Percentiles rank a stretch among this genome's conserved stretches.
These are phyloP conservation scores for Fusarium burgessii DNA, from an alignment of 2,329 filamentous ascomycete genomes.

Conservation along the genomic window DNA sequence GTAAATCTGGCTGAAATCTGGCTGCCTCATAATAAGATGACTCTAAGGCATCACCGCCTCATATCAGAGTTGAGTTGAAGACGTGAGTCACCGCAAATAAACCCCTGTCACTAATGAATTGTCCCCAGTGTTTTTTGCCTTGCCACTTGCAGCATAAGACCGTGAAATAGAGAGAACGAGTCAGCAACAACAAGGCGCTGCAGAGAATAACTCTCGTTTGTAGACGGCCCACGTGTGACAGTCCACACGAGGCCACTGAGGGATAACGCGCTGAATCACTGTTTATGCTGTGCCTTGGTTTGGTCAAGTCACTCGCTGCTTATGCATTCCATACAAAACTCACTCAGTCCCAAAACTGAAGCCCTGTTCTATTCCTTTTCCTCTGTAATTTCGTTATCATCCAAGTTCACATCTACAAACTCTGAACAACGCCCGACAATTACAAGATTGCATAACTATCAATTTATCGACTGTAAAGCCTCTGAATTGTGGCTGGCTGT, in stretches of 20 bases:
- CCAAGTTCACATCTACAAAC: neutral
- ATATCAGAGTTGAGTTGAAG: slow-evolving; percentile 12
- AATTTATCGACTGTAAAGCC: neutral
- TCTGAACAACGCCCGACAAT: neutral
- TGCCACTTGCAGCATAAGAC: slow-evolving; percentile 29
- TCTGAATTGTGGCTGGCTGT: slow-evolving; percentile 7
- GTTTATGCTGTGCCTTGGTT: slow-evolving; percentile 26
- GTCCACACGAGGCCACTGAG: slow-evolving; percentile 29
- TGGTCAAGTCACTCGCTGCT: slow-evolving; percentile 23
- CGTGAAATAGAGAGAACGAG: slow-evolving; percentile 23
- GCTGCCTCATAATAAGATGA: slow-evolving; percentile 20
- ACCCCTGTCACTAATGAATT: slow-evolving; percentile 24
- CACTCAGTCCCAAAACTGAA: neutral
- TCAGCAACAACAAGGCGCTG: slow-evolving; percentile 25
- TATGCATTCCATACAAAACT: slow-evolving; percentile 29
- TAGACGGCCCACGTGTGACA: slow-evolving; percentile 33
- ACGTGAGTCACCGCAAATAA: slow-evolving; percentile 35
- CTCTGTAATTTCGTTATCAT: slow-evolving; percentile 4
- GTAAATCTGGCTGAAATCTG: slow-evolving; percentile 5
- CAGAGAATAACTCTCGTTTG: slow-evolving; percentile 6
- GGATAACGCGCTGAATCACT: slow-evolving; percentile 16
- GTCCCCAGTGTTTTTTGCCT: slow-evolving; percentile 32
- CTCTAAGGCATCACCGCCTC: slow-evolving; percentile 23
- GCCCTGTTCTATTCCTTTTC: slow-evolving; percentile 3
- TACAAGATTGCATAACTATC: neutral